These are phyloP conservation scores for Atkinsonella hypoxylon DNA, from an alignment of 2,329 filamentous ascomycete species.

Conservation along the genomic window DNA sequence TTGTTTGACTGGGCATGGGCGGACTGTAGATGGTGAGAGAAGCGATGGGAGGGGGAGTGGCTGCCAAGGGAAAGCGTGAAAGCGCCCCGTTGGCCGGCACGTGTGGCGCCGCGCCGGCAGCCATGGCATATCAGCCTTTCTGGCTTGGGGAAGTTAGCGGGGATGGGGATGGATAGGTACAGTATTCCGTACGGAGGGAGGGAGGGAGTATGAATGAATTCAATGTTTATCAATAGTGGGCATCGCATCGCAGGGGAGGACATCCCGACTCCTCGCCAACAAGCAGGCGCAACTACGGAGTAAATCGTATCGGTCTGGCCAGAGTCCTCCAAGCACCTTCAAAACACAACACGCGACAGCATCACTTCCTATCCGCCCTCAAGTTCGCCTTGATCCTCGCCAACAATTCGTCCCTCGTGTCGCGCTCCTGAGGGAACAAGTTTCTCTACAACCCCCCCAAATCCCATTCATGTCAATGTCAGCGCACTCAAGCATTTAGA, in stretches of 20 bases:
- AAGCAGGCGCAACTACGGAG: neutral
- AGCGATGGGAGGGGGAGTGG: neutral
- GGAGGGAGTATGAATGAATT: too few relatives aligned
- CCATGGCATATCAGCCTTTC: too few relatives aligned
- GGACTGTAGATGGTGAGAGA: neutral
- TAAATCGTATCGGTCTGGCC: too few relatives aligned
- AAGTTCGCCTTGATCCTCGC: conserved; percentile 36
- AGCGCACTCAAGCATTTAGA: neutral
- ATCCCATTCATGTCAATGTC: neutral
- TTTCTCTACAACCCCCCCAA: conserved; percentile 25
- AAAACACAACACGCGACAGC: neutral
- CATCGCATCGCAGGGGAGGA: too few relatives aligned
- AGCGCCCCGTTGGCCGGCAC: neutral
- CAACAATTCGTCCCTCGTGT: conserved; percentile 33
- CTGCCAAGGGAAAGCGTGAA: neutral
- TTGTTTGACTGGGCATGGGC: neutral
- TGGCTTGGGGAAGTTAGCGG: too few relatives aligned
- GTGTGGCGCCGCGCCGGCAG: neutral
- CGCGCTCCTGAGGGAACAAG: conserved; percentile 30
- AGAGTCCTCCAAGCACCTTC: too few relatives aligned
- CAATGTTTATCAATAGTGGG: too few relatives aligned
- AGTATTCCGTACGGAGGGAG: too few relatives aligned
- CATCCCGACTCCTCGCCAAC: too few relatives aligned
- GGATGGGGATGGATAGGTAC: too few relatives aligned
- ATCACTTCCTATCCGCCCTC: conserved; percentile 24